Evolutionary conservation across 768 basidiomycete species (phyloP).

Genomic region (Boletus rubropictus): DNA sequence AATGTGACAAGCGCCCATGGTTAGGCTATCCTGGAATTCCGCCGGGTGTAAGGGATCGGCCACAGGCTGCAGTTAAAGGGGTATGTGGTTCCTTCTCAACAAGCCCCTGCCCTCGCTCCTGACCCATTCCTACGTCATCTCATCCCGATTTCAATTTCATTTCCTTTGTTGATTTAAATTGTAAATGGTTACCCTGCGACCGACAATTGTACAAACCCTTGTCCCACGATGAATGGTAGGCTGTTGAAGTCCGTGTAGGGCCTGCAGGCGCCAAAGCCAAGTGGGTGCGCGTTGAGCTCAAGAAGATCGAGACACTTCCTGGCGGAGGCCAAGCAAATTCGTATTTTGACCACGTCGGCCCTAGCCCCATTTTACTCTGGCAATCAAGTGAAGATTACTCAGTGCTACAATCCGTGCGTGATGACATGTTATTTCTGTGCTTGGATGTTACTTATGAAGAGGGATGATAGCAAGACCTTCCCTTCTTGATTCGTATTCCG

Average conservation of each 20-base stretch:
- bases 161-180: constrained; percentile 1
- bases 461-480: constrained; percentile 67
- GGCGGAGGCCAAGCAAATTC: constrained; percentile 63
- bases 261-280: constrained; percentile 78
- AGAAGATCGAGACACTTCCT: constrained; percentile 82
- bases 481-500: constrained; percentile 87
- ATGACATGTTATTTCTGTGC: neutral
- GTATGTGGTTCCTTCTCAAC: constrained; percentile 43
- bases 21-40: constrained; percentile 86
- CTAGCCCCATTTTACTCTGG: constrained; percentile 82
- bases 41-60: constrained; percentile 66
- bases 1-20: constrained; percentile 8
- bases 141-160: constrained; percentile 2
- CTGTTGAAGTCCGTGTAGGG: constrained; percentile 78
- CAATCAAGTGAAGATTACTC: constrained; percentile 70
- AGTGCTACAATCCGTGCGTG: constrained; percentile 56
- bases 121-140: neutral
- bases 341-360: constrained; percentile 76
- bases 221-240: constrained; percentile 40
- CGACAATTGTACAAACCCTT: neutral
- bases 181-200: constrained; percentile 1
- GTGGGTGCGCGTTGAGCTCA: constrained; percentile 87
- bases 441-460: neutral
- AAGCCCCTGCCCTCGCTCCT: neutral
- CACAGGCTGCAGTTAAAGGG: constrained; percentile 80